Base-by-base conservation (phyloP, 2,329 filamentous ascomycete species). In the Onygenales sp. region DNA sequence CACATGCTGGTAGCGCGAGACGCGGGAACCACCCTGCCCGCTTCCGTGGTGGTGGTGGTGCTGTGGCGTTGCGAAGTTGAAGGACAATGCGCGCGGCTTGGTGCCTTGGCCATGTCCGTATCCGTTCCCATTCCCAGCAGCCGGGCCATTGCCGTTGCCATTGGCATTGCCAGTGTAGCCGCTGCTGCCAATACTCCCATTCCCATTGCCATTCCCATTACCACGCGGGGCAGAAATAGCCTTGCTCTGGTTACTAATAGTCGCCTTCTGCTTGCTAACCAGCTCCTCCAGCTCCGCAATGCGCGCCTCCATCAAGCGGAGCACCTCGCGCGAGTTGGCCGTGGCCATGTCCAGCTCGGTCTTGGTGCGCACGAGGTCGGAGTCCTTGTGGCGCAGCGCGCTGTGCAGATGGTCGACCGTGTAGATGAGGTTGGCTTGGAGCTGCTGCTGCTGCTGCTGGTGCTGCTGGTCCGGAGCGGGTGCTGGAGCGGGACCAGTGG, bases 161-260 rank as follows among this genome's bases (percentile, higher is more conserved):
- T 27, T 27, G 3, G 3, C 21, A 27, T 27, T 27, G 3, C 21
- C 21, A 27, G 3, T 27, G 5, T 27, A 27, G 3, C 21, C 21
- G 21, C 21, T 27, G 21, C 21, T 27, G 5, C 21, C 21, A 27
- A 27, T 27, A 27, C 21, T 27, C 21, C 21, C 21, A 27, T 27
- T 27, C 3, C 21, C 21, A 27, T 5, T 27, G 21, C 21, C 21
- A 27, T 27, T 27, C 3, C 21, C 21, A 27, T 27, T 27, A 5
- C 13, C 36, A n/a, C 17, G 53, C 14, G 62, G 62, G 43, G 64
- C 59, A 21, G 63, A 58, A 35, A 67, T 65, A 0, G 63, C 60
- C 52, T 58, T 61, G 45, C 61, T 64, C 47, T 64, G 61, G n/a
- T 60, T 61, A 11, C 48, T 57, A n/a, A 67, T 63, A 0, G 62